Base-by-base conservation (phyloP, 169 alveolate species). In the Plasmodium chabaudi region DNA sequence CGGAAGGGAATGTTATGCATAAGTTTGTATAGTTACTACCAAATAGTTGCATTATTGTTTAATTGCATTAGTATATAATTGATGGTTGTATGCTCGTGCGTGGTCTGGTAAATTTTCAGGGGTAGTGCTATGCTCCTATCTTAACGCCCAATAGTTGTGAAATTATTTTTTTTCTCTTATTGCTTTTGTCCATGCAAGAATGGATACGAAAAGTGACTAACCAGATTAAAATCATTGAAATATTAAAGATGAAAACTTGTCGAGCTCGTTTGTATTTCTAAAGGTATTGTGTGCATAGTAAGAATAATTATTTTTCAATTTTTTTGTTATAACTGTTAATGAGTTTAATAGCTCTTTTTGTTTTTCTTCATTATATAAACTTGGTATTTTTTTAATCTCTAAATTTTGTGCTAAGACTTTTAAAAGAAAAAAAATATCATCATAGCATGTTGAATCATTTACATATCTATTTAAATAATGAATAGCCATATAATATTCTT, bases 401-500 rank as follows among this genome's bases (percentile, higher is more conserved):
- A 91, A 21, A 61, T 92, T 67, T 25, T 87, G 72, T 51, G 87
- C 91, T 19, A 91, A 91, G 19, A 88, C 39, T 13, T 77, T 75
- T 4, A 91, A 44, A 9, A 91, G 87, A 34, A 92, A 87, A 68
- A 72, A 77, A 12, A 91, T 64, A 19, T 91, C 94, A 27, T 87
- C 71, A 47, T 75, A 91, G 53, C 88, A 67, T 23, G 70, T 72
- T n/a, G 94, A 91, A 34, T 87, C 70, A 1, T 91, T 91, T 44
- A 91, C 91, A 67, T 68, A 87, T 61, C 87, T 84, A 27, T 65
- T 74, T 27, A 74, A 88, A 53, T 55, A 44, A 25, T 73, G 88
- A 49, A 91, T 77, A 19, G 88, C 91, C 88, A 91, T 57, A 42
- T 74, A 91, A 68, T 70, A 86, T 19, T 70, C 84, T 51, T 87